These are phyloP conservation scores for Pythium utonaiense DNA, from an alignment of 352 stramenopile species.

Conservation along the genomic window DNA sequence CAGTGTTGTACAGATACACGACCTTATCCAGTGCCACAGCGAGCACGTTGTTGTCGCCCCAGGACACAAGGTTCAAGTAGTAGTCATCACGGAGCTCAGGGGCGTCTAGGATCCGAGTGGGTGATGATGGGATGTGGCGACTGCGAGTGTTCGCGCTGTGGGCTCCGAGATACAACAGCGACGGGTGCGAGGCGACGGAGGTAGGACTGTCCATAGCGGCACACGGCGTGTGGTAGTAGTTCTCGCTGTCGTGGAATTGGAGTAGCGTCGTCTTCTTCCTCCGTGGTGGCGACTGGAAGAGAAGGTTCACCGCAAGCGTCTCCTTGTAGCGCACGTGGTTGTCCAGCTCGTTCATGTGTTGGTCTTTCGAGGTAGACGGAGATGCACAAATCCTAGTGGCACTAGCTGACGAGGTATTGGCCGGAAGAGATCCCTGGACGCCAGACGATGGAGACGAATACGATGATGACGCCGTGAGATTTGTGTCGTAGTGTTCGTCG, in stretches of 20 bases:
- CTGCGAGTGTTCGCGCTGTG: background rate
- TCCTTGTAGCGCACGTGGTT: constrained; percentile 32
- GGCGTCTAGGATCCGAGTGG: constrained; percentile 91
- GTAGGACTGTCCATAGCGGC: constrained; percentile 1
- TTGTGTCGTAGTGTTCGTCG: background rate
- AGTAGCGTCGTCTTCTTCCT: constrained; percentile 24
- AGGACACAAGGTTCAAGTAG: constrained; percentile 97
- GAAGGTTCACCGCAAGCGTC: constrained; percentile 32
- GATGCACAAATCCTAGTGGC: background rate
- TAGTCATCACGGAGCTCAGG: constrained; percentile 97
- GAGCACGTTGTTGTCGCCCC: constrained; percentile 92
- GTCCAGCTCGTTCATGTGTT: constrained; percentile 25
- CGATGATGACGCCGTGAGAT: background rate
- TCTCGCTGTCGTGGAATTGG: constrained; percentile 23
- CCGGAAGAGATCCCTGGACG: background rate
- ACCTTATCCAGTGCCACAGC: constrained; percentile 91
- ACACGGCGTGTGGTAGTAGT: background rate
- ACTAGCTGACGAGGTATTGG: background rate
- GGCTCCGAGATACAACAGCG: constrained; percentile 17
- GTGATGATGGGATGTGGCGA: constrained; percentile 36
- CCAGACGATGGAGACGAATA: background rate
- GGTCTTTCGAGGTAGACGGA: background rate
- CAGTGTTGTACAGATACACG: constrained; percentile 95
- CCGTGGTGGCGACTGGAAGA: constrained; percentile 17
- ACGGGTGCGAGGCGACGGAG: constrained; percentile 15